A percentile compares a stretch with the other conserved stretches of the same genome.
Conservation (phyloP, 2,329 filamentous ascomycete species). For the Scedosporium aurantiacum region DNA sequence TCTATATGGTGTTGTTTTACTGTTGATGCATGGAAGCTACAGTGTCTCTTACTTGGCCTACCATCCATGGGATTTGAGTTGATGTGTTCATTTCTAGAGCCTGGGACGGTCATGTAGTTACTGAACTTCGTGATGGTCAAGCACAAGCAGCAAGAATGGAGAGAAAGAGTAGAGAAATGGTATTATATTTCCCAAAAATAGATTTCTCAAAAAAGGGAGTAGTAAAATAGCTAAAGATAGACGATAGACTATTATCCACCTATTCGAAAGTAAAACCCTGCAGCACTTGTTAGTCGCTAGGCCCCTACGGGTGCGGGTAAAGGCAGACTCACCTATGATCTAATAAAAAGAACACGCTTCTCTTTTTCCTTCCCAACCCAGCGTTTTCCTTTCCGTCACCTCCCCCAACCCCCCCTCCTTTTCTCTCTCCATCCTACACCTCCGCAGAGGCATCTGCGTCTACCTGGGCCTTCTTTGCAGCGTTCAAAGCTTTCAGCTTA, state of each 20-base stretch:
- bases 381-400: not conserved
- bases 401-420: not conserved
- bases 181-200: not conserved
- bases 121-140: too few relatives aligned
- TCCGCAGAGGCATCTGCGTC: not conserved
- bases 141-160: too few relatives aligned
- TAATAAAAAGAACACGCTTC: too few relatives aligned
- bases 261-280: not conserved
- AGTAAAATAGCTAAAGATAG: not conserved
- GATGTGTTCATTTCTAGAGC: too few relatives aligned
- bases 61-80: too few relatives aligned
- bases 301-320: too few relatives aligned
- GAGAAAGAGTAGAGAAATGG: too few relatives aligned
- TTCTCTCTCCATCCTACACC: not conserved
- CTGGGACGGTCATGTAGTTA: too few relatives aligned
- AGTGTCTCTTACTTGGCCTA: too few relatives aligned
- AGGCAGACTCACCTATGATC: too few relatives aligned
- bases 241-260: not conserved
- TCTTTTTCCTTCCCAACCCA: not conserved
- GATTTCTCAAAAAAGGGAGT: not conserved
- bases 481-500: constrained; percentile 60
- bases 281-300: not conserved
- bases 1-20: too few relatives aligned
- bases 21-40: too few relatives aligned
- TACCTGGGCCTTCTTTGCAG: constrained; percentile 22